Evolutionary conservation across 192 early-diverging fungal species (phyloP).

Genomic region (Hyaloraphidium curvatum): DNA sequence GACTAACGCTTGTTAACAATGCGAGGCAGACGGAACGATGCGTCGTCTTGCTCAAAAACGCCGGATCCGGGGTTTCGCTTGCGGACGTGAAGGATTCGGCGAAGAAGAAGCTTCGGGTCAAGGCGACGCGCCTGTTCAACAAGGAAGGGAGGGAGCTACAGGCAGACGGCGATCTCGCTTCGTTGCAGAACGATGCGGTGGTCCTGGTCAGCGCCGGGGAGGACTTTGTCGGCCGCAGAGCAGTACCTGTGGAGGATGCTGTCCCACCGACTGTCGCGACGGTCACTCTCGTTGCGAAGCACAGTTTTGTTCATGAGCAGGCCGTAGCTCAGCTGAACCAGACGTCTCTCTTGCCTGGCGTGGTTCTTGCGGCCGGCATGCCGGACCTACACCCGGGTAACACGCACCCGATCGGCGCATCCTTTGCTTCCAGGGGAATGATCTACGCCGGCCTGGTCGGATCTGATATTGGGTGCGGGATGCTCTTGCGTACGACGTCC

Average conservation of each 20-base stretch:
- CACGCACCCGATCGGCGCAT: slow-evolving; percentile 23
- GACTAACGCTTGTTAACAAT: slow-evolving; percentile 27
- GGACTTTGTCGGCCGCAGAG: slow-evolving; percentile 22
- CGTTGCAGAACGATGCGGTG: slow-evolving; percentile 17
- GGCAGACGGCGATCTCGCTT: slow-evolving; percentile 7
- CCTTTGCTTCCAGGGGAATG: slow-evolving; percentile 20
- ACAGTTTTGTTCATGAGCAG: slow-evolving; percentile 20
- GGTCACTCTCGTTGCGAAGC: slow-evolving; percentile 20
- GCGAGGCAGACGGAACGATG: slow-evolving; percentile 20
- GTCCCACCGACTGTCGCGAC: slow-evolving; percentile 7
- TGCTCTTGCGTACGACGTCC: slow-evolving; percentile 22
- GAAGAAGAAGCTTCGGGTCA: slow-evolving; percentile 33
- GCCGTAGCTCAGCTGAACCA: slow-evolving; percentile 23
- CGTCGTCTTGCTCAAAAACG: slow-evolving; percentile 20
- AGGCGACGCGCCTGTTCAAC: slow-evolving; percentile 19
- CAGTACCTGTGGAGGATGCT: neutral
- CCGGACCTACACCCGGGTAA: slow-evolving; percentile 35
- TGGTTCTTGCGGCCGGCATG: slow-evolving; percentile 26
- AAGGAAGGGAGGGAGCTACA: slow-evolving; percentile 11
- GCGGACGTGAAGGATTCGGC: slow-evolving; percentile 18
- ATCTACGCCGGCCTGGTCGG: slow-evolving; percentile 38
- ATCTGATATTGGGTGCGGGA: slow-evolving; percentile 38
- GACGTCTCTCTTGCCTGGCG: slow-evolving; percentile 21
- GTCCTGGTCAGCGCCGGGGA: slow-evolving; percentile 30
- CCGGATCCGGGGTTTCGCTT: slow-evolving; percentile 7